Evolutionary conservation across 2,329 filamentous ascomycete species (phyloP).

Genomic region (Ceratocystis cacaofunesta): DNA sequence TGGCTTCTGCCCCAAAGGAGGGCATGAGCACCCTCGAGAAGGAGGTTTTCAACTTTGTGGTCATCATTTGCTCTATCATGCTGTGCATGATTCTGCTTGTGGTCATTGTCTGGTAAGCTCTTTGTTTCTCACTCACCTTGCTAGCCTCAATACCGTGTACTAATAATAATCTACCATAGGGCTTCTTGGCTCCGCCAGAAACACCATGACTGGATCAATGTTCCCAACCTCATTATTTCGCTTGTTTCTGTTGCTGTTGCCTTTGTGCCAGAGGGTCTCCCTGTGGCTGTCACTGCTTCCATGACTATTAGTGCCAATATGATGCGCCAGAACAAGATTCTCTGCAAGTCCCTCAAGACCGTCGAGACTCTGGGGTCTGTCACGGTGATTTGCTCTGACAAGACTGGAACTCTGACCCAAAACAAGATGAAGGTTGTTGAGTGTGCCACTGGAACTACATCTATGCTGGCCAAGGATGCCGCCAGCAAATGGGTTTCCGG

Average conservation of each 20-base stretch:
- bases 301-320: constrained; percentile 89
- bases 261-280: constrained; percentile 91
- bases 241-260: constrained; percentile 86
- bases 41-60: constrained; percentile 95
- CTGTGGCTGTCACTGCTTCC: constrained; percentile 96
- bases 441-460: constrained; percentile 70
- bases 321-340: constrained; percentile 97
- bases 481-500: constrained; percentile 56
- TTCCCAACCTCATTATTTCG: constrained; percentile 55
- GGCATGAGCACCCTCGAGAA: constrained; percentile 95
- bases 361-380: constrained; percentile 97
- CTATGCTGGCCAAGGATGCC: constrained; percentile 69
- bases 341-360: constrained; percentile 87
- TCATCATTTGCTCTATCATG: constrained; percentile 55
- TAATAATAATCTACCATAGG: constrained; percentile 50
- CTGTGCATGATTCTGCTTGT: constrained; percentile 95
- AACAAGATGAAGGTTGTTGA: constrained; percentile 99
- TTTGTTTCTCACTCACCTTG: constrained; percentile 49
- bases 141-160: constrained; percentile 24
- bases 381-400: constrained; percentile 98
- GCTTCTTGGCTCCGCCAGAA: constrained; percentile 83
- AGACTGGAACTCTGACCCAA: constrained; percentile 93
- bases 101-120: constrained; percentile 92
- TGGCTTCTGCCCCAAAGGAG: constrained; percentile 93
- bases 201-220: constrained; percentile 98